Percentiles rank a stretch among this genome's conserved stretches.
phyloP scores from a whole-genome alignment of 371 early-diverging fungal genomes.

The Nematocida displodere region DNA sequence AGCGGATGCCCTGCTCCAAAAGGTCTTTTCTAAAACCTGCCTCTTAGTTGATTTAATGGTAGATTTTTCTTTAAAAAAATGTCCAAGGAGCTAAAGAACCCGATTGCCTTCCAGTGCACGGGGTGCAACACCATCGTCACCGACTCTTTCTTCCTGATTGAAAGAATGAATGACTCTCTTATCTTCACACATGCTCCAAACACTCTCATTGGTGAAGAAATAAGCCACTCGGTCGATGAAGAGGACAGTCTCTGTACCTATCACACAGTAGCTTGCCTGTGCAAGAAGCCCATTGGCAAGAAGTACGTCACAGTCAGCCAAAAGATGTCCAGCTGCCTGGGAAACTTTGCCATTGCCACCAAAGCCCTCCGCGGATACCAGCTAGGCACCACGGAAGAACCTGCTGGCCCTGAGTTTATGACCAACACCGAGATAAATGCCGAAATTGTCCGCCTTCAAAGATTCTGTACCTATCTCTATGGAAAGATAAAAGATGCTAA shows the following conservation, averaged over 20 bases:
- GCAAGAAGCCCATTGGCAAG: conserved; percentile 31
- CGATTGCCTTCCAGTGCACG: conserved; percentile 55
- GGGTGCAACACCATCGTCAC: conserved; percentile 39
- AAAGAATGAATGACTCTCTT: conserved; percentile 36
- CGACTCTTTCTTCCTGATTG: conserved; percentile 53
- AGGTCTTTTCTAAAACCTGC: too few relatives aligned
- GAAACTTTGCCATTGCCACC: conserved; percentile 32
- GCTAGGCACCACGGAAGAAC: conserved; percentile 11
- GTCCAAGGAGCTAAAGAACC: conserved; percentile 44
- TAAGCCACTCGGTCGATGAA: background rate
- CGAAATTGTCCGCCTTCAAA: conserved; percentile 46
- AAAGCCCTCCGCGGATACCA: conserved; percentile 21
- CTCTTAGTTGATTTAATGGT: background rate
- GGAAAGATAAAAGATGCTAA: conserved; percentile 45
- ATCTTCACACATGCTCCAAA: conserved; percentile 31
- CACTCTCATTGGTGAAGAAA: background rate
- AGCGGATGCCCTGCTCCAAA: too few relatives aligned
- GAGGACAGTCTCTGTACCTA: conserved; percentile 30
- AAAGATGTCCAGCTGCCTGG: conserved; percentile 26
- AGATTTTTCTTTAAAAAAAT: conserved; percentile 5
- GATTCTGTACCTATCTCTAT: conserved; percentile 55
- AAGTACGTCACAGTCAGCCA: conserved; percentile 48
- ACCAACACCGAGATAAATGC: conserved; percentile 35
- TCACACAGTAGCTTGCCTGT: conserved; percentile 14
- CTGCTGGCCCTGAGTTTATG: background rate